Evolutionary conservation across 2,329 filamentous ascomycete species (phyloP), one percentile per base, ranked within the genome.

Genomic region (Apiospora hydei): DNA sequence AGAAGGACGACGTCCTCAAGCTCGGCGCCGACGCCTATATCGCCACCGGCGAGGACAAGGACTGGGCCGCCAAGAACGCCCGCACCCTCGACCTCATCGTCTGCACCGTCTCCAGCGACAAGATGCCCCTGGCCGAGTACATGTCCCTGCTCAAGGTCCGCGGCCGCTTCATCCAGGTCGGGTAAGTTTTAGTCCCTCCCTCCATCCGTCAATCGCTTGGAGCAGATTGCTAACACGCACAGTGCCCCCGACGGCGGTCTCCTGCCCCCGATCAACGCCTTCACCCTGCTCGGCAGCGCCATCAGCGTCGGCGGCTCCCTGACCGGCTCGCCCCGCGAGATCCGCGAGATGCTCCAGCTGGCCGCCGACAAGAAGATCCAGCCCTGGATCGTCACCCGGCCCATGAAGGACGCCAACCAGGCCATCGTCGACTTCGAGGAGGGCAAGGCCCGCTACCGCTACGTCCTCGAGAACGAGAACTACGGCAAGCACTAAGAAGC

Each of bases 321-420:
- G 8, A 80, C 89, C 73, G 88, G 89, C 2, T 82, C 84, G n/a
- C 89, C 89, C 0, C 78, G 77, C 64, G 87, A 92, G 75, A 91
- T 92, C 72, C 81, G 84, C 69, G 87, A 90, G 76, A 92, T 92
- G 90, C 76, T 92, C 71, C 75, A 87, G 71, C 84, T 92, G 72
- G 90, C 88, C 10, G 89, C 84, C 0, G 85, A 90, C 70, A 87
- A 90, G 81, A 84, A 85, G 10, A 82, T 92, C 49, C 85, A 87
- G 81, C 85, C 89, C 1, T 89, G 88, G 87, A 83, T 91, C 44
- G 80, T 90, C 77, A 81, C 85, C 78, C 83, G 87, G 47, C 84
- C 86, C 0, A 84, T 92, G 84, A 87, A 85, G 78, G 86, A 89
- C 24, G 88, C 87, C 2, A 92, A 92, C 79, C 77, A 87, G 78